Percentiles rank a stretch among this genome's conserved stretches.
These are phyloP conservation scores for Phytophthora pinifolia DNA, from an alignment of 352 stramenopile genomes.

Conservation along the genomic window DNA sequence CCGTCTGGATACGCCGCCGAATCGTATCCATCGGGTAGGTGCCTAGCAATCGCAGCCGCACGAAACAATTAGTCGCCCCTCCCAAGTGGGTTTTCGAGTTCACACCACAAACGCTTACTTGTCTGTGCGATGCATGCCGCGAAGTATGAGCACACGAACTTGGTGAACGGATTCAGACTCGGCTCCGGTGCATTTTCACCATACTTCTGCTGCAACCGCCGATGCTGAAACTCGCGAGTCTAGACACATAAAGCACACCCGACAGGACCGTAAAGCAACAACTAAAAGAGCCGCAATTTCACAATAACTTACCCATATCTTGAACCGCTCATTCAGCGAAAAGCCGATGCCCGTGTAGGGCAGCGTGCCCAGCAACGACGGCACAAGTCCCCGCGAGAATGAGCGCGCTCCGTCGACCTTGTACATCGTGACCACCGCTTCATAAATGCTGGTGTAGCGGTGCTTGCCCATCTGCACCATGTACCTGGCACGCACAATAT, in stretches of 20 bases:
- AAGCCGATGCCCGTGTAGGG: slow-evolving; percentile 88
- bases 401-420: slow-evolving; percentile 62
- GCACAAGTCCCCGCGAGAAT: slow-evolving; percentile 70
- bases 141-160: slow-evolving; percentile 86
- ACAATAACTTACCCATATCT: slow-evolving; percentile 50
- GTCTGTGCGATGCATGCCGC: slow-evolving; percentile 85
- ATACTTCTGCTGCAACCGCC: slow-evolving; percentile 28
- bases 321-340: slow-evolving; percentile 83
- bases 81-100: neutral
- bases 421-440: slow-evolving; percentile 79
- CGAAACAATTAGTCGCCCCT: neutral
- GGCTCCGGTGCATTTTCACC: slow-evolving; percentile 25
- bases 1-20: slow-evolving; percentile 78
- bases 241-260: slow-evolving; percentile 10
- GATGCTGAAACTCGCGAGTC: slow-evolving; percentile 54
- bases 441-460: slow-evolving; percentile 68
- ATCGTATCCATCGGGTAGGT: slow-evolving; percentile 89
- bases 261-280: no score
- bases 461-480: slow-evolving; percentile 87
- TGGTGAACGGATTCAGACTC: slow-evolving; percentile 68
- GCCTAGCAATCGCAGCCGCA: slow-evolving; percentile 30
- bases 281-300: no score
- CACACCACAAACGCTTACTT: slow-evolving; percentile 33
- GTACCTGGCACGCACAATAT: slow-evolving; percentile 81
- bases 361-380: slow-evolving; percentile 81